Conservation (phyloP, 129 eudicot genomes). For the Tanacetum coccineum region DNA sequence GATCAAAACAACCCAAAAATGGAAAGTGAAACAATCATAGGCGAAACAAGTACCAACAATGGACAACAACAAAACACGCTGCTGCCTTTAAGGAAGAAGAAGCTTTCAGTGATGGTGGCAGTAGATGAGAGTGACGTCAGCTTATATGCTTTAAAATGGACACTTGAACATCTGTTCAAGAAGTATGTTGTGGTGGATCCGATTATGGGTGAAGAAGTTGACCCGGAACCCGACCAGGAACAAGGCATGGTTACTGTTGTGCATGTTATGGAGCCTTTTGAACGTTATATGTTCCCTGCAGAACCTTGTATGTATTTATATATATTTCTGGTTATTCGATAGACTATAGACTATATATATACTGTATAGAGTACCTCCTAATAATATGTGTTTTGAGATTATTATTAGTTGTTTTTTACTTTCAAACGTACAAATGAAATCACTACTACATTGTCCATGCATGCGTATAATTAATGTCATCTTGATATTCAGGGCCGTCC, state of each 20-base stretch:
- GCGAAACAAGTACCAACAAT: too few relatives aligned
- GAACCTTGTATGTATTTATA: constrained; percentile 40
- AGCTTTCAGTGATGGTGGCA: constrained; percentile 53
- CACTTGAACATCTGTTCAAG: constrained; percentile 36
- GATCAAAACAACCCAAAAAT: too few relatives aligned
- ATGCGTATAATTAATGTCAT: too few relatives aligned
- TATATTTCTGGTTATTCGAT: neutral
- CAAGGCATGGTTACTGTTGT: constrained; percentile 37
- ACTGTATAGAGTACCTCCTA: too few relatives aligned
- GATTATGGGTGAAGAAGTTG: neutral
- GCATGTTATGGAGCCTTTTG: constrained; percentile 53
- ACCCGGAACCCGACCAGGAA: constrained; percentile 24
- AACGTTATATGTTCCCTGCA: constrained; percentile 48
- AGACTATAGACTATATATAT: too few relatives aligned
- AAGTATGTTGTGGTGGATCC: neutral
- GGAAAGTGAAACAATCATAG: neutral
- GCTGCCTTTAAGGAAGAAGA: constrained; percentile 9
- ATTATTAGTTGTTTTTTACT: too few relatives aligned
- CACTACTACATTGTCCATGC: too few relatives aligned
- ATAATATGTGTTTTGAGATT: too few relatives aligned
- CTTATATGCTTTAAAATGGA: constrained; percentile 58
- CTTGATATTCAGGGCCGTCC: too few relatives aligned
- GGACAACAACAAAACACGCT: too few relatives aligned
- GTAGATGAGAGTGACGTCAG: constrained; percentile 64
- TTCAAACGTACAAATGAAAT: too few relatives aligned